phyloP scores from a whole-genome alignment of 2,329 filamentous ascomycete genomes.

The Paecilomyces sp. region DNA sequence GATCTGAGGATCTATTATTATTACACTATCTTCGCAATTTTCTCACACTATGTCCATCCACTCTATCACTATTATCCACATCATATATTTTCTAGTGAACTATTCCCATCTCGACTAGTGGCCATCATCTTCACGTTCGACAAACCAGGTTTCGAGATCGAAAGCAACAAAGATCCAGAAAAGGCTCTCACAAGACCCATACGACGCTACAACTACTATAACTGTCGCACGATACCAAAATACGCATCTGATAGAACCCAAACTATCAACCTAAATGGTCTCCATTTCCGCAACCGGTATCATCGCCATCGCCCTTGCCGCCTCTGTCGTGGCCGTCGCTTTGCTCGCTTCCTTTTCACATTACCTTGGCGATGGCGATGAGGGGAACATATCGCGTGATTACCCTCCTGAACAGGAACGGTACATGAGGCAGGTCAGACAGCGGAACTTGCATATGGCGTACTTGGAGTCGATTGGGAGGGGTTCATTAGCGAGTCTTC shows the following conservation, averaged over 20 bases:
- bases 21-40: too few relatives aligned
- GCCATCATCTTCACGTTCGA: too few relatives aligned
- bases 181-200: neutral
- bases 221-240: neutral
- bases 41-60: neutral
- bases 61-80: neutral
- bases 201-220: neutral
- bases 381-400: neutral
- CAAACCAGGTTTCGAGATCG: neutral
- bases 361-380: neutral
- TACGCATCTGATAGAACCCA: neutral
- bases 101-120: too few relatives aligned
- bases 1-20: neutral
- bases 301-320: constrained; percentile 8
- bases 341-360: constrained; percentile 6
- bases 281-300: constrained; percentile 4
- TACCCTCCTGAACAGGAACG: constrained; percentile 4
- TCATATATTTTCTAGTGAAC: neutral
- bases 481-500: neutral
- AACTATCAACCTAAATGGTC: neutral
- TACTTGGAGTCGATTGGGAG: neutral
- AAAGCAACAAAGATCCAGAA: neutral
- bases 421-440: constrained; percentile 8
- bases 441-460: neutral
- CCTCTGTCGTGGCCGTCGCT: constrained; percentile 2